phyloP scores from a whole-genome alignment of 2,329 filamentous ascomycete genomes.

The Alternaria hordeiaustralica region DNA sequence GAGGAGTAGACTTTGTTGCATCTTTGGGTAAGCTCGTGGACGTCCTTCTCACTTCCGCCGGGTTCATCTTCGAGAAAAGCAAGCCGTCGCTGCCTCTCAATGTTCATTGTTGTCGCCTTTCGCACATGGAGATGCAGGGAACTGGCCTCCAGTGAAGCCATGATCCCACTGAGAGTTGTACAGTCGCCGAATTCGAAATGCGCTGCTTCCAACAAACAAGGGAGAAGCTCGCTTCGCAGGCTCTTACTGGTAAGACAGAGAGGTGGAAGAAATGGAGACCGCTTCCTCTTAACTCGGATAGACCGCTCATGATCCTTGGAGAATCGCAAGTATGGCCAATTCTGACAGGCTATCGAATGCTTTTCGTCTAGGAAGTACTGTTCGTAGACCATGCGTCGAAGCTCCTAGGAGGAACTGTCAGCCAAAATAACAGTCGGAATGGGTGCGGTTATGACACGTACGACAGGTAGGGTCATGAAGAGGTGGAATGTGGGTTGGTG shows the following conservation, averaged over 20 bases:
- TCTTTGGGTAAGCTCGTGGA: background rate
- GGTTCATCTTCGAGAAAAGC: background rate
- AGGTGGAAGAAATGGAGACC: background rate
- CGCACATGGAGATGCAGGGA: background rate
- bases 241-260: constrained; percentile 1
- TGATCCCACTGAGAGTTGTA: background rate
- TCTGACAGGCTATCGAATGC: background rate
- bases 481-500: background rate
- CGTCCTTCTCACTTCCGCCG: background rate
- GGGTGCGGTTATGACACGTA: background rate
- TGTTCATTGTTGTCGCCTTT: background rate
- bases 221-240: background rate
- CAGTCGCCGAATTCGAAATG: background rate
- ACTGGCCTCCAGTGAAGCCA: background rate
- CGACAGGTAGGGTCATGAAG: background rate
- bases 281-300: background rate
- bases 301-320: background rate
- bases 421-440: background rate
- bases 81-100: background rate
- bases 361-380: constrained; percentile 13
- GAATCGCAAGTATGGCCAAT: background rate
- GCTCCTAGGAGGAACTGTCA: background rate
- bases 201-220: constrained; percentile 1
- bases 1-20: background rate
- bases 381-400: constrained; percentile 1